phyloP scores from a whole-genome alignment of 495 filamentous ascomycete species.

The Jackrogersella minutella region DNA sequence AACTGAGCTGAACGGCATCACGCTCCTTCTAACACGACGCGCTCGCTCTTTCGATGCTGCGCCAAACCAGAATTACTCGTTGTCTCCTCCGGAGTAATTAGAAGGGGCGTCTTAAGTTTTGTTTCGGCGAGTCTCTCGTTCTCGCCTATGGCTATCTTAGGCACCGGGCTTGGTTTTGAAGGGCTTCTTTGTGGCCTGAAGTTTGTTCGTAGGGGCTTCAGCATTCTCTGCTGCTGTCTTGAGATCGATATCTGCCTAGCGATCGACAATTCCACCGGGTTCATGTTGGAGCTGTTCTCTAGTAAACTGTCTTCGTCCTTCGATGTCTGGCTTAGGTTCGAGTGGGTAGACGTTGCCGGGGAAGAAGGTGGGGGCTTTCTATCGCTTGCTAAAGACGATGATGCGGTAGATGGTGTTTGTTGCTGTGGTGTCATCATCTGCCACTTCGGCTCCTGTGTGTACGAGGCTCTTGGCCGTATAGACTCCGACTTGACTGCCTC shows the following conservation, averaged over 20 bases:
- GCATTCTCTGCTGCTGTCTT: slow-evolving; percentile 59
- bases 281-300: slow-evolving; percentile 39
- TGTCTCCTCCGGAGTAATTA: slow-evolving; percentile 42
- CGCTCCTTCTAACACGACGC: slow-evolving; percentile 53
- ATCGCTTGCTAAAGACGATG: slow-evolving; percentile 37
- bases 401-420: slow-evolving; percentile 40
- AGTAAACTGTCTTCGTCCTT: slow-evolving; percentile 49
- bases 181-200: slow-evolving; percentile 9
- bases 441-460: slow-evolving; percentile 58
- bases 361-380: slow-evolving; percentile 46
- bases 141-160: slow-evolving; percentile 36
- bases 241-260: slow-evolving; percentile 67
- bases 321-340: slow-evolving; percentile 42
- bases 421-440: slow-evolving; percentile 57
- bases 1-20: too few relatives aligned
- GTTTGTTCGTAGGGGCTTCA: too few relatives aligned
- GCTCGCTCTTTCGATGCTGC: slow-evolving; percentile 57
- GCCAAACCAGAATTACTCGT: slow-evolving; percentile 15
- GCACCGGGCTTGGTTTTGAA: slow-evolving; percentile 22
- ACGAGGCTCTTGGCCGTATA: slow-evolving; percentile 41
- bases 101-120: slow-evolving; percentile 46
- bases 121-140: slow-evolving; percentile 49
- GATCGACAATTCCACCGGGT: slow-evolving; percentile 64
- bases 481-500: slow-evolving; percentile 40
- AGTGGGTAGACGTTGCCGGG: slow-evolving; percentile 43